Conservation (phyloP, 768 basidiomycete genomes). For the Exidia glandulosa region DNA sequence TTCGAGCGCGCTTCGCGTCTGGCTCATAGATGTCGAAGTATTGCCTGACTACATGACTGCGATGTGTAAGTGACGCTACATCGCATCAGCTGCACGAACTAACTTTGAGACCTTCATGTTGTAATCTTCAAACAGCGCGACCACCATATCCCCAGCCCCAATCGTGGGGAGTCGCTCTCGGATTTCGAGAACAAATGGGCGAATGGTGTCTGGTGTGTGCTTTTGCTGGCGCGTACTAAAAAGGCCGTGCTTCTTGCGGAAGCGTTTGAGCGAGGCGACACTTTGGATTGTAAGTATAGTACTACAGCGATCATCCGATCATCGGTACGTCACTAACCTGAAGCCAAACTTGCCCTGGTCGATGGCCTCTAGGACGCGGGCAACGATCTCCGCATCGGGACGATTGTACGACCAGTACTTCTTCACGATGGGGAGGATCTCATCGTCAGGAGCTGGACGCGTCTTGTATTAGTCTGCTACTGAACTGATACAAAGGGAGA, state of each 20-base stretch:
- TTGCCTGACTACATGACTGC: not conserved
- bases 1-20: constrained; percentile 1
- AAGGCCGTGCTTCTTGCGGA: not conserved
- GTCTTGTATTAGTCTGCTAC: not conserved
- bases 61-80: not conserved
- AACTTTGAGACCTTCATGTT: not conserved
- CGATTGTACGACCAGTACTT: not conserved
- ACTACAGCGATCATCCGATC: not conserved
- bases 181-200: not conserved
- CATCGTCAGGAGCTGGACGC: not conserved
- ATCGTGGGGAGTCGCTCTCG: not conserved
- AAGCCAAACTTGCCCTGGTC: not conserved
- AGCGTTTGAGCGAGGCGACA: not conserved
- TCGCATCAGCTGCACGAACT: not conserved
- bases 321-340: not conserved
- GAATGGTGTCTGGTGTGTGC: not conserved
- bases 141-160: not conserved
- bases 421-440: not conserved
- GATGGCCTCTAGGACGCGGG: not conserved
- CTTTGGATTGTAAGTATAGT: not conserved
- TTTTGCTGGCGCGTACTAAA: not conserved
- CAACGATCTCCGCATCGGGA: not conserved
- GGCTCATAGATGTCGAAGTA: not conserved
- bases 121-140: not conserved
- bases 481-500: not conserved